Evolutionary conservation across 2,329 filamentous ascomycete species (phyloP).

Genomic region (Cyphellophora europaea): DNA sequence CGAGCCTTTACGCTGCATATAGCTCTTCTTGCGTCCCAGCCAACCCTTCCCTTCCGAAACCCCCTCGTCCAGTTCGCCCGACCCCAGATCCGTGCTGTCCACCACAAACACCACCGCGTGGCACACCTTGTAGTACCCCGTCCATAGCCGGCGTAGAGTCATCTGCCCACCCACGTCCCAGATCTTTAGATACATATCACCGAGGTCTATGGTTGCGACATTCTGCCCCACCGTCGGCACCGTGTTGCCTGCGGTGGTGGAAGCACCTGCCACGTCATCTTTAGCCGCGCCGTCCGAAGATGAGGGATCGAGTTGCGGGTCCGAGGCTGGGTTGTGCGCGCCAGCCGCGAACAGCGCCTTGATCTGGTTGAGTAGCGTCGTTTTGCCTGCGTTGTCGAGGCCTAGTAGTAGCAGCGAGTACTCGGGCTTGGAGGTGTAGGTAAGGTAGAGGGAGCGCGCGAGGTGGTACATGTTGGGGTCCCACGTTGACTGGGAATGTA

Average conservation of each 20-base stretch:
- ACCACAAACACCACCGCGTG: slow-evolving; percentile 98
- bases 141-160: slow-evolving; percentile 81
- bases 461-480: slow-evolving; percentile 73
- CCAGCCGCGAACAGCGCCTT: slow-evolving; percentile 69
- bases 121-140: slow-evolving; percentile 86
- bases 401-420: slow-evolving; percentile 96
- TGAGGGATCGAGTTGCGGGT: slow-evolving; percentile 11
- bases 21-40: slow-evolving; percentile 19
- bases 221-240: slow-evolving; percentile 97
- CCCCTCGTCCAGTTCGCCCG: slow-evolving; percentile 47
- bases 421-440: slow-evolving; percentile 97
- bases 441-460: slow-evolving; percentile 85
- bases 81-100: slow-evolving; percentile 83
- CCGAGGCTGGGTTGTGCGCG: slow-evolving; percentile 10
- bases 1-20: slow-evolving; percentile 12
- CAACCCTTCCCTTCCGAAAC: slow-evolving; percentile 9
- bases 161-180: slow-evolving; percentile 97
- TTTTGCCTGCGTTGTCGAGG: slow-evolving; percentile 97
- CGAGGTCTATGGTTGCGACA: slow-evolving; percentile 79
- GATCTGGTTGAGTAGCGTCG: slow-evolving; percentile 93
- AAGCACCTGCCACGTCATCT: slow-evolving; percentile 24
- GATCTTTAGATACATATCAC: slow-evolving; percentile 94
- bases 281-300: slow-evolving; percentile 14
- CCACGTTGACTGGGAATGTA: too few species aligned
- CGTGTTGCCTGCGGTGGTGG: slow-evolving; percentile 66